Base-by-base conservation (phyloP, 495 filamentous ascomycete genomes). In the Glutinoglossum americanum region DNA sequence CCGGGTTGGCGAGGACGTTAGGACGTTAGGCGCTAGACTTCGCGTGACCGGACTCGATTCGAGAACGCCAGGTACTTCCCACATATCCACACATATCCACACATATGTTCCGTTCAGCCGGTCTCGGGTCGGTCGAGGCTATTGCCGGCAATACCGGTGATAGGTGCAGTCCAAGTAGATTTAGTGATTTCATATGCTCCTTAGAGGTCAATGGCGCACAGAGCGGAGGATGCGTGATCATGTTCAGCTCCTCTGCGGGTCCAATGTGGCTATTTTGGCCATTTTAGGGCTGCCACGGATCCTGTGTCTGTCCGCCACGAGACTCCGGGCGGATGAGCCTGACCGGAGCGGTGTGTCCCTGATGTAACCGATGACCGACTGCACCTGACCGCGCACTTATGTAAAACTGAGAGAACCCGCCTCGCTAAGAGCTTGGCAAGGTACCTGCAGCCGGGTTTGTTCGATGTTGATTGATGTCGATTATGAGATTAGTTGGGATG, bases 341-440 rank as follows among this genome's bases (percentile, higher is more conserved):
- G 3, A 1, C 5, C 19, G 49, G n/a, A n/a, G 23, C 26, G 47
- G 21, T 19, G 7, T 51, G 21, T 51, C n/a, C n/a, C 47, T 51
- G 4, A 25, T 9, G 47, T n/a, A 51, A 23, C 47, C n/a, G 28
- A 27, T 27, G 25, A 53, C 23, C 13, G 1, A 28, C 47, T 5
- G 49, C 49, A 53, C 49, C 49, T 53, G 49, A 53, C 49, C 49
- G 2, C n/a, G n/a, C n/a, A n/a, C n/a, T n/a, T n/a, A n/a, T n/a
- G n/a, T n/a, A n/a, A n/a, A n/a, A n/a, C n/a, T n/a, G n/a, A n/a
- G n/a, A n/a, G n/a, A n/a, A n/a, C n/a, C n/a, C n/a, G n/a, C n/a
- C n/a, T n/a, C n/a, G n/a, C n/a, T n/a, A n/a, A n/a, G n/a, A n/a
- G n/a, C 41, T 21, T 45, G 4, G 17, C 19, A 19, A 17, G 5